A percentile compares a stretch with the other conserved stretches of the same genome.
These are phyloP conservation scores for Kluyveromyces lactis DNA, from an alignment of 805 yeast species.

Conservation along the genomic window DNA sequence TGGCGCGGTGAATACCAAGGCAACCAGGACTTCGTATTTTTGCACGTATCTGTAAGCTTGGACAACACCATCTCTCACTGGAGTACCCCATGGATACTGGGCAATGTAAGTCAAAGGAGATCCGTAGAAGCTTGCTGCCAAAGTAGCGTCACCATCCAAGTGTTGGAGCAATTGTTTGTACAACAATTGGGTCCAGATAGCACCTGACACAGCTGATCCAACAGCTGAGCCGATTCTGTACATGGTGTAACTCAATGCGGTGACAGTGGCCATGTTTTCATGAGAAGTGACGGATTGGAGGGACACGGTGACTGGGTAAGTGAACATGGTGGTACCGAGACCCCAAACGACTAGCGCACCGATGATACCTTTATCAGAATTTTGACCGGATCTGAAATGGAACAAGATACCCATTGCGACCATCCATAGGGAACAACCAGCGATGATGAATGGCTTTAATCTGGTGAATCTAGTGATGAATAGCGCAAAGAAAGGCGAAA, in stretches of 20 bases:
- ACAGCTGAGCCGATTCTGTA: constrained; percentile 60
- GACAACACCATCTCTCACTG: constrained; percentile 52
- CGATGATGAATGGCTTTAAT: constrained; percentile 50
- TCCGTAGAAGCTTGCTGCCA: constrained; percentile 40
- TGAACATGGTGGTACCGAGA: constrained; percentile 63
- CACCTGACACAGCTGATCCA: constrained; percentile 62
- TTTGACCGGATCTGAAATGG: constrained; percentile 46
- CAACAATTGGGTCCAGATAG: constrained; percentile 59
- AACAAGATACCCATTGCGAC: constrained; percentile 41
- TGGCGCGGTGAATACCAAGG: constrained; percentile 21
- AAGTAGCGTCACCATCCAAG: constrained; percentile 27
- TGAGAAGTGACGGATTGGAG: constrained; percentile 54
- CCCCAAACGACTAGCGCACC: constrained; percentile 46
- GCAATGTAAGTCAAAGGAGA: constrained; percentile 44
- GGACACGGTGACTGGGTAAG: constrained; percentile 55
- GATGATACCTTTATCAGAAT: constrained; percentile 48
- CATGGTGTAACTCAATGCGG: constrained; percentile 48
- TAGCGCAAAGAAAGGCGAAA: constrained; percentile 51
- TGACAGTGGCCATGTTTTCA: constrained; percentile 59
- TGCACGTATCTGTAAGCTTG: constrained; percentile 53
- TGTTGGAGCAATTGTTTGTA: constrained; percentile 35
- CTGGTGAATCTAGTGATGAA: constrained; percentile 40
- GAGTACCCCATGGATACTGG: constrained; percentile 52
- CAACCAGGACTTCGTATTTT: constrained; percentile 43
- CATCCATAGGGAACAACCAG: constrained; percentile 52